Conservation (phyloP, 805 yeast species). For the Candida peoriensis region DNA sequence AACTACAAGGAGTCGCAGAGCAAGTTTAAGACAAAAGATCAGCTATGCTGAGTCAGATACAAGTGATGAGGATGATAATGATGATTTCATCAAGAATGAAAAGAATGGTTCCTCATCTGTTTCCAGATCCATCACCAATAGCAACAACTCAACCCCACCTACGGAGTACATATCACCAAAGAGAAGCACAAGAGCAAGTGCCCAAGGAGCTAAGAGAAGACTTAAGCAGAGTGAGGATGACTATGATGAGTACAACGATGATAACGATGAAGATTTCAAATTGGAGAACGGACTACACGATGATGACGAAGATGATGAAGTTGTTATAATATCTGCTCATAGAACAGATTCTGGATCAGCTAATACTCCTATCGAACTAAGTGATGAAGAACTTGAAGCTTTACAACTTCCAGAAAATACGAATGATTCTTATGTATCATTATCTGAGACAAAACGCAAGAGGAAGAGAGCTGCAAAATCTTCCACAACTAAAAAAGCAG, state of each 20-base stretch:
- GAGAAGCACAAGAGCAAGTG: conserved; percentile 23
- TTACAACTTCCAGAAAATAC: conserved; percentile 15
- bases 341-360: conserved; percentile 7
- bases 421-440: conserved; percentile 25
- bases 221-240: conserved; percentile 26
- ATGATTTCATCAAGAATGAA: conserved; percentile 1
- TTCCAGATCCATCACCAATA: no score
- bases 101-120: conserved; percentile 4
- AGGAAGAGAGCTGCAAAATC: conserved; percentile 14
- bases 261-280: conserved; percentile 21
- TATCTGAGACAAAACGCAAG: conserved; percentile 18
- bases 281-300: conserved; percentile 4
- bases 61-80: conserved; percentile 8
- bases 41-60: conserved; percentile 6
- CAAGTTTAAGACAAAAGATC: conserved; percentile 1
- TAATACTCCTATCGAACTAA: conserved; percentile 15
- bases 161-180: conserved; percentile 1
- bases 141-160: conserved; percentile 8
- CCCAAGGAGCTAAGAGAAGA: conserved; percentile 24
- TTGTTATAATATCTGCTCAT: conserved; percentile 9
- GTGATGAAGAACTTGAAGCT: conserved; percentile 12
- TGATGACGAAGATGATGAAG: conserved; percentile 26
- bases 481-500: conserved; percentile 14
- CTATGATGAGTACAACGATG: conserved; percentile 29
- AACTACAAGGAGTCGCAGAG: not conserved